Percentiles rank a stretch among this genome's conserved stretches.
These are phyloP conservation scores for Hanseniaspora valbyensis DNA, from an alignment of 805 yeast genomes.

Conservation along the genomic window DNA sequence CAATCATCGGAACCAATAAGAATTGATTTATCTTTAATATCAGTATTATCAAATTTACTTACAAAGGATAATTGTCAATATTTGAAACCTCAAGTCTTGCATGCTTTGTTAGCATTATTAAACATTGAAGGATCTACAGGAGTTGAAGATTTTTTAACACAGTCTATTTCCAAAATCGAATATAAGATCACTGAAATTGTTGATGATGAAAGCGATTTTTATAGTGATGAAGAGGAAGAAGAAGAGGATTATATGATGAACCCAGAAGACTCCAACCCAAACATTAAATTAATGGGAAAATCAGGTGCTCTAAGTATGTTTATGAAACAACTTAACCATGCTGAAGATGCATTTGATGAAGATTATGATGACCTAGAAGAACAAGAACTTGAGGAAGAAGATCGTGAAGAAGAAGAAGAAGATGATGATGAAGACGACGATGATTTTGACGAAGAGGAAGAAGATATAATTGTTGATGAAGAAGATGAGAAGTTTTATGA, in stretches of 20 bases:
- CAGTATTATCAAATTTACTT: conserved; percentile 47
- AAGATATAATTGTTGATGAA: conserved; percentile 11
- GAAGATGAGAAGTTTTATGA: conserved; percentile 14
- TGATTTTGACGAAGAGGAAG: not conserved
- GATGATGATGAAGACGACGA: not conserved
- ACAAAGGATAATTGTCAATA: conserved; percentile 58
- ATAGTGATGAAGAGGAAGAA: conserved; percentile 18
- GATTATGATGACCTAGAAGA: not conserved
- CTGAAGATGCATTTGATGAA: not conserved
- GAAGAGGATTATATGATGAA: conserved; percentile 24
- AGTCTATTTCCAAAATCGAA: conserved; percentile 5
- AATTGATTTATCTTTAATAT: conserved; percentile 49
- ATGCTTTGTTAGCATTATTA: conserved; percentile 64
- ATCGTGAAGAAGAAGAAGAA: not conserved
- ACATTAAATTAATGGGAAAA: conserved; percentile 8
- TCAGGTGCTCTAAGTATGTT: conserved; percentile 12
- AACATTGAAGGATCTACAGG: conserved; percentile 40
- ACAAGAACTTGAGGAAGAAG: not conserved
- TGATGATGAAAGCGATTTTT: conserved; percentile 14
- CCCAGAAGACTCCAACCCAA: not conserved
- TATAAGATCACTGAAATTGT: conserved; percentile 3
- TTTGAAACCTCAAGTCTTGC: conserved; percentile 68
- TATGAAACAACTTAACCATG: conserved; percentile 7
- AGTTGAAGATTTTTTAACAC: conserved; percentile 14
- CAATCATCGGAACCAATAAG: conserved; percentile 20